Evolutionary conservation across 345 rosid genomes (phyloP), one percentile per base, ranked within the genome.

Genomic region (Iberis pinnata): DNA sequence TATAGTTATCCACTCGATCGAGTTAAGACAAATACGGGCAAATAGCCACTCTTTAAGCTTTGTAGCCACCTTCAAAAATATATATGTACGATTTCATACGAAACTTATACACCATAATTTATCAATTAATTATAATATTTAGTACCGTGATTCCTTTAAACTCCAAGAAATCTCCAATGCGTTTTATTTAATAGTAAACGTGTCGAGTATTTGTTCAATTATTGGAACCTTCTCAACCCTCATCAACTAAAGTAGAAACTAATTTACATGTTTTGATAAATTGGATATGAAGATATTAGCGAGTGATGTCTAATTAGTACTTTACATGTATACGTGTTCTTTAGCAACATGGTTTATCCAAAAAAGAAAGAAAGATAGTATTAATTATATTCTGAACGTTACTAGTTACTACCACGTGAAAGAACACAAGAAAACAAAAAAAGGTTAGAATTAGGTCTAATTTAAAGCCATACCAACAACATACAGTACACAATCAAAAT

Each of bases 351-450:
- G n/a, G n/a, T 4, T 29, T 6, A 4, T 29, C 2, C 8, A 1
- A 7, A 3, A 29, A 29, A 29, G 8, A 29, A 29, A 29, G 8
- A 29, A 29, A 29, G 10, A 29, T 6, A 29, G 55, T 47, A 40
- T 22, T 20, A 24, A 22, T 39, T 56, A 29, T 12, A 63, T 49
- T 56, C 56, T 58, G 53, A 65, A 57, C 59, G 70, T 50, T 50
- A n/a, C n/a, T n/a, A 58, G 31, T 25, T 31, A 57, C 49, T 15
- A 49, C 27, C 60, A 58, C 60, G 70, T 58, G 70, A 58, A 44
- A 14, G 43, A 16, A 32, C 37, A 31, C n/a, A n/a, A n/a, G n/a
- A 31, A 9, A 49, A 40, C 22, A 31, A 18, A 29, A 20, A 17
- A 35, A n/a, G n/a, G 20, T 40, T 18, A 58, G 27, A 51, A 58